Conservation (phyloP, 2,329 filamentous ascomycete species). For the Epichloe sylvatica region DNA sequence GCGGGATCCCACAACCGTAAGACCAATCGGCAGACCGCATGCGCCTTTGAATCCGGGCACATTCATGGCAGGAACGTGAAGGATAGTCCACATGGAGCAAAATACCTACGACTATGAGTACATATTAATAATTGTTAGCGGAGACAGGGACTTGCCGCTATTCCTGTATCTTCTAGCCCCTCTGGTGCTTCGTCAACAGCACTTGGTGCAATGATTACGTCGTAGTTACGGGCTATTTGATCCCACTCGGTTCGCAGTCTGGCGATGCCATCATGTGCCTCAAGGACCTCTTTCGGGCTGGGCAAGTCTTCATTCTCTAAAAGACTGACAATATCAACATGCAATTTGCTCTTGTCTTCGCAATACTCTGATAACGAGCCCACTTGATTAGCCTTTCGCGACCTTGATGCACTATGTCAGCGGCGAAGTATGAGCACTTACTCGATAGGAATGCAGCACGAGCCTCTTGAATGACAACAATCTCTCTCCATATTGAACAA, state of each 20-base stretch:
- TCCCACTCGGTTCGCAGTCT: constrained; percentile 41
- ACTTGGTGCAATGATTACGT: constrained; percentile 43
- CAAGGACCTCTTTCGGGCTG: constrained; percentile 32
- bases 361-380: constrained; percentile 40
- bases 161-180: constrained; percentile 39
- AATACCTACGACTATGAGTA: constrained; percentile 5
- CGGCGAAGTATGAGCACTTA: not conserved
- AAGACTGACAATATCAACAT: constrained; percentile 29
- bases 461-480: constrained; percentile 5
- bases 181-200: constrained; percentile 44
- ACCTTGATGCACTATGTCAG: not conserved
- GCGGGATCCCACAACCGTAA: constrained; percentile 36
- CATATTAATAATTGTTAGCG: not conserved
- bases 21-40: constrained; percentile 42
- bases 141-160: constrained; percentile 28
- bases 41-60: constrained; percentile 45
- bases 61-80: constrained; percentile 51
- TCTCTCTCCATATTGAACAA: constrained; percentile 32
- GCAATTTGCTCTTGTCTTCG: constrained; percentile 31
- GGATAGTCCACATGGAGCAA: constrained; percentile 16
- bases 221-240: constrained; percentile 34
- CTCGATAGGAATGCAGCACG: constrained; percentile 8
- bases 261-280: constrained; percentile 40
- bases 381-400: not conserved
- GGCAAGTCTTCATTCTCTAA: constrained; percentile 34